A percentile compares a stretch with the other conserved stretches of the same genome.
phyloP scores from a whole-genome alignment of 495 filamentous ascomycete genomes.

The Umbilicaria muhlenbergii region DNA sequence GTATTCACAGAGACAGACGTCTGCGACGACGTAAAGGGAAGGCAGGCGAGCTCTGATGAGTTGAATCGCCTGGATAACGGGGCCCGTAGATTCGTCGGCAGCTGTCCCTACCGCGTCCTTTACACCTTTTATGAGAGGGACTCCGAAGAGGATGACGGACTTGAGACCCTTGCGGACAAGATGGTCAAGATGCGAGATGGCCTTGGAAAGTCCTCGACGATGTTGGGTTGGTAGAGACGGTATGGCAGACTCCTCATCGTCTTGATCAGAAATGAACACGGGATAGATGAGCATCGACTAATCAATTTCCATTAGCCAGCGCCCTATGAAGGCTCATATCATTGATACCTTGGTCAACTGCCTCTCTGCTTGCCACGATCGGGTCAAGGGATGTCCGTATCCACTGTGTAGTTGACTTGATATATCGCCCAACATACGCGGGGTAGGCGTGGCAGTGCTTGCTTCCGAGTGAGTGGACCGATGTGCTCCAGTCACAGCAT shows the following conservation, averaged over 20 bases:
- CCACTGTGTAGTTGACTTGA: conserved; percentile 84
- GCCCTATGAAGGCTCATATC: neutral
- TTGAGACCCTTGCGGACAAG: conserved; percentile 71
- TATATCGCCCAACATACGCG: conserved; percentile 77
- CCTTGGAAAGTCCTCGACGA: conserved; percentile 67
- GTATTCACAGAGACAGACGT: conserved; percentile 94
- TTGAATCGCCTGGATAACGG: conserved; percentile 67
- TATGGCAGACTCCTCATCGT: conserved; percentile 75
- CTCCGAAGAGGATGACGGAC: conserved; percentile 85
- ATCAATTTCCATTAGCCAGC: neutral
- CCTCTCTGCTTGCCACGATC: conserved; percentile 85
- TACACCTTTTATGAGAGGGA: conserved; percentile 55
- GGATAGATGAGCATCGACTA: conserved; percentile 94
- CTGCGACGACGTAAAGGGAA: conserved; percentile 66
- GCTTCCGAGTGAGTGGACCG: conserved; percentile 64
- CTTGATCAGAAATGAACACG: conserved; percentile 80
- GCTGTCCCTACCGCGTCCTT: conserved; percentile 82
- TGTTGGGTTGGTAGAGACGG: conserved; percentile 72
- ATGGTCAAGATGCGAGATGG: conserved; percentile 67
- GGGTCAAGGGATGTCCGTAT: conserved; percentile 74
- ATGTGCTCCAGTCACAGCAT: conserved; percentile 51
- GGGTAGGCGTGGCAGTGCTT: conserved; percentile 71
- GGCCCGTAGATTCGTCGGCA: conserved; percentile 76
- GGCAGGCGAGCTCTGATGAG: conserved; percentile 68
- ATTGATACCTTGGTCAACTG: conserved; percentile 72